Base-by-base conservation (phyloP, 306 rosid species). In the peach (Prunus persica) region DNA sequence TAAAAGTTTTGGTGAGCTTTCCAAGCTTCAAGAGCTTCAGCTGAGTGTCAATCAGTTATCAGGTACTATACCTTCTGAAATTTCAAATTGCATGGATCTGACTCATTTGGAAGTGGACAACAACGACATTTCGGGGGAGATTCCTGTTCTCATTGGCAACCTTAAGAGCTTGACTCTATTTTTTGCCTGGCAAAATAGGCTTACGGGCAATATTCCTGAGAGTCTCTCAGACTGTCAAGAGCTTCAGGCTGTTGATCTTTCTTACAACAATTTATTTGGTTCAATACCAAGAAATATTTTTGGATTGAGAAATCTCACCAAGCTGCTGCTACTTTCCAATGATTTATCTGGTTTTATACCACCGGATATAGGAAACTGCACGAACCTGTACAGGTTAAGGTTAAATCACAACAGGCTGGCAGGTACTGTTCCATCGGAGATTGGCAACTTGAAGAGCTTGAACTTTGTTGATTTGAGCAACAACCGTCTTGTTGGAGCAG, bases 391-490 rank as follows among this genome's bases (percentile, higher is more conserved):
- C 82, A 83, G 97, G 86, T 75, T 93, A 47, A 77, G 98, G 84
- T 41, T 93, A 67, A 84, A 86, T 67, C 84, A 47, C 46, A 93
- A 93, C 70, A 85, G 86, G 78, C 62, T 93, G 13, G 75, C 75
- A 43, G 97, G 97, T 32, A 77, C 78, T 71, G 82, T 93, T 84
- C 97, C 98, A 79, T 85, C 91, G 69, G 93, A 91, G 84, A 89
- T 93, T 62, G 86, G 96, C 38, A 76, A 81, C 68, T 69, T 91
- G 86, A 91, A 81, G 78, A 83, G 61, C 58, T 78, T 93, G 74
- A 88, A 86, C 28, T 90, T 89, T 49, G 55, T 91, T 27, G 98
- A 93, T 61, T 18, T 90, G 50, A 86, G 87, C 85, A 82, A 70
- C 73, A 93, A 93, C 66, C 85, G 61, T 80, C 90, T 93, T 66